Percentiles rank a stretch among this genome's conserved stretches.
These are phyloP conservation scores for Penicillium maclennaniae DNA, from an alignment of 495 filamentous ascomycete genomes.

Conservation along the genomic window DNA sequence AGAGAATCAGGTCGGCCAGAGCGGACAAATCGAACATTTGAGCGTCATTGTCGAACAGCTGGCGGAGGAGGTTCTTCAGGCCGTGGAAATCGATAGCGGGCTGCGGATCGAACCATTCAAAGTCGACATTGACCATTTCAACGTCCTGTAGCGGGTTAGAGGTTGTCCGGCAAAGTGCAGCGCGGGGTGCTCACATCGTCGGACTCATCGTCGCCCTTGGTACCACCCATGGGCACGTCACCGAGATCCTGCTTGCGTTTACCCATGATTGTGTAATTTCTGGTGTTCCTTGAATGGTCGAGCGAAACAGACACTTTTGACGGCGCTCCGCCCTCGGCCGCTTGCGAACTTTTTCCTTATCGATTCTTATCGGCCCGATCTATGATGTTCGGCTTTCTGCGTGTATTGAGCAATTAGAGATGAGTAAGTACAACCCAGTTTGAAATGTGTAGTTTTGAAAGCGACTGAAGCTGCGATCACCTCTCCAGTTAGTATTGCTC, in stretches of 20 bases:
- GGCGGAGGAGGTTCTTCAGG: constrained; percentile 81
- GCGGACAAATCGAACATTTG: constrained; percentile 81
- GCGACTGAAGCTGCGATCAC: background rate
- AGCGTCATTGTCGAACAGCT: constrained; percentile 88
- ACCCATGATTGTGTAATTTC: constrained; percentile 35
- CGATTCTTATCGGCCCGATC: constrained; percentile 17
- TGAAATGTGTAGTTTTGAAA: background rate
- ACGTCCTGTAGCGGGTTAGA: constrained; percentile 55
- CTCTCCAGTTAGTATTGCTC: background rate
- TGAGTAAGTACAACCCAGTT: background rate
- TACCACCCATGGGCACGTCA: constrained; percentile 44
- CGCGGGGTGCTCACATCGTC: constrained; percentile 35
- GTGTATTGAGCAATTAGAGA: background rate
- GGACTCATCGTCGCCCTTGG: constrained; percentile 32
- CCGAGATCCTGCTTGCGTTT: constrained; percentile 50
- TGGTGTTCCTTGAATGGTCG: constrained; percentile 1
- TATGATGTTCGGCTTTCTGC: background rate
- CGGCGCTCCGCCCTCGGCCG: constrained; percentile 23
- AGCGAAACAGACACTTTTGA: constrained; percentile 7
- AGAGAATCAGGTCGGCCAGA: constrained; percentile 81
- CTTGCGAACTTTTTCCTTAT: constrained; percentile 31
- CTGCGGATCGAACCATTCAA: constrained; percentile 97
- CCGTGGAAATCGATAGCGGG: constrained; percentile 90
- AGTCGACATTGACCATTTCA: constrained; percentile 91
- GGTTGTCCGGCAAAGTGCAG: background rate